Conservation (phyloP, 1,139 yeast species). For the Debaryomyces sp. region DNA sequence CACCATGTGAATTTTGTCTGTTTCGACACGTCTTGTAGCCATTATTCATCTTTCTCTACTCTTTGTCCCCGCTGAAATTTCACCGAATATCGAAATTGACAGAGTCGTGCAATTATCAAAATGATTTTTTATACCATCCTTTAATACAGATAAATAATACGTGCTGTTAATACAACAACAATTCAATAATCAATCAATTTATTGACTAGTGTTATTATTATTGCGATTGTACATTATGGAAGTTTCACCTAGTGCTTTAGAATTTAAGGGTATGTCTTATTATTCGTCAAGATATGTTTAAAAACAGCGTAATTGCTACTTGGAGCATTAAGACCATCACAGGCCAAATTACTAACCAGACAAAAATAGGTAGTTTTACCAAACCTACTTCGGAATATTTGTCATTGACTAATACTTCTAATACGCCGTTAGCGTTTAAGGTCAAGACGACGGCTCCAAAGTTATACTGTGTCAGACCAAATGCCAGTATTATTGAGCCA, state of each 20-base stretch:
- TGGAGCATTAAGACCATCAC: neutral
- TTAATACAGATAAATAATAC: constrained; percentile 2
- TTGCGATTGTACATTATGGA: constrained; percentile 43
- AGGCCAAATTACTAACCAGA: constrained; percentile 6
- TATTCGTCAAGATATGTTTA: neutral
- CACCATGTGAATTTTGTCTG: neutral
- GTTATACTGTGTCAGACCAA: constrained; percentile 94
- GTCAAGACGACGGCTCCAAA: constrained; percentile 99
- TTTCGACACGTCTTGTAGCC: neutral
- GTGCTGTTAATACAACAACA: neutral
- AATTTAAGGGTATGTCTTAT: constrained; percentile 69
- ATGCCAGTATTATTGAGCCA: constrained; percentile 79
- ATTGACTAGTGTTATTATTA: constrained; percentile 1
- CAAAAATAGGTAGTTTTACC: constrained; percentile 61
- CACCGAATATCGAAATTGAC: neutral
- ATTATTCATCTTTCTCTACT: neutral
- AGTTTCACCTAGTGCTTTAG: constrained; percentile 60
- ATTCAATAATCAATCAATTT: constrained; percentile 5
- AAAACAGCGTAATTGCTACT: neutral
- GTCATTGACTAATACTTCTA: constrained; percentile 66
- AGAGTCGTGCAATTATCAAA: constrained; percentile 1
- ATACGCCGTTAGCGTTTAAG: constrained; percentile 77
- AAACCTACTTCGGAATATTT: constrained; percentile 71
- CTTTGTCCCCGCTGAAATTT: neutral
- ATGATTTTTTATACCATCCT: neutral